Percentiles rank a stretch among this genome's conserved stretches.
These are phyloP conservation scores for Sporobolomyces roseus DNA, from an alignment of 768 basidiomycete species.

Conservation along the genomic window DNA sequence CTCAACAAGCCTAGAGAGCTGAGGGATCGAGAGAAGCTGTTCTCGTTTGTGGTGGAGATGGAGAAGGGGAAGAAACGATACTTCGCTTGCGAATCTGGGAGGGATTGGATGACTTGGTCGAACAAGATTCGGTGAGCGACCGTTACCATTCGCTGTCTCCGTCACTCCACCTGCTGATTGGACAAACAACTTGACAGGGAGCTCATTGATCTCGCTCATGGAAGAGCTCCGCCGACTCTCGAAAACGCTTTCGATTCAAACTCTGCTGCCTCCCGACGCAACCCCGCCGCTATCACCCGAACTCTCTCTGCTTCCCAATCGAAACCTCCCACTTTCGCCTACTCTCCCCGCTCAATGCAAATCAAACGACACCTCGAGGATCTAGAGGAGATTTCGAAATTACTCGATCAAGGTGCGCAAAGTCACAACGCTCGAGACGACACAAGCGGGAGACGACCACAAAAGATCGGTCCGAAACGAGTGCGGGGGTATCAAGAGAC, in stretches of 20 bases:
- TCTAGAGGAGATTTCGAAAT: no score
- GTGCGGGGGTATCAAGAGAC: no score
- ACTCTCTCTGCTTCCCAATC: no score
- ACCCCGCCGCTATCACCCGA: no score
- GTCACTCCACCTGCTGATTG: background rate
- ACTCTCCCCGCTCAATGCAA: no score
- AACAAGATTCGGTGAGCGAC: background rate
- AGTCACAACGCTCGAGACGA: no score
- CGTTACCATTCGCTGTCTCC: background rate
- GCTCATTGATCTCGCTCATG: constrained; percentile 3
- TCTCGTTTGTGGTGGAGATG: background rate
- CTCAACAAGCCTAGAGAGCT: background rate
- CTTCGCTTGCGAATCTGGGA: background rate
- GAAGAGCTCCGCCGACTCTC: background rate
- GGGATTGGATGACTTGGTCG: background rate
- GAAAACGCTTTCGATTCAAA: constrained; percentile 1
- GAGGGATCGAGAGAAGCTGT: background rate
- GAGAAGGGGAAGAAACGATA: background rate
- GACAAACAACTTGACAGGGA: background rate
- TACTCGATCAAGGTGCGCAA: no score
- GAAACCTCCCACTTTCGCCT: no score
- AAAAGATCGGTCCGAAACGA: no score
- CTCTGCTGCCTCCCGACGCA: no score
- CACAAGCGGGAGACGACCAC: no score
- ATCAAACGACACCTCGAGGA: no score